A percentile compares a stretch with the other conserved stretches of the same genome.
Evolutionary conservation across 176 grass and related monocot species (phyloP).

Genomic region (Cenchrus fungigraminus): DNA sequence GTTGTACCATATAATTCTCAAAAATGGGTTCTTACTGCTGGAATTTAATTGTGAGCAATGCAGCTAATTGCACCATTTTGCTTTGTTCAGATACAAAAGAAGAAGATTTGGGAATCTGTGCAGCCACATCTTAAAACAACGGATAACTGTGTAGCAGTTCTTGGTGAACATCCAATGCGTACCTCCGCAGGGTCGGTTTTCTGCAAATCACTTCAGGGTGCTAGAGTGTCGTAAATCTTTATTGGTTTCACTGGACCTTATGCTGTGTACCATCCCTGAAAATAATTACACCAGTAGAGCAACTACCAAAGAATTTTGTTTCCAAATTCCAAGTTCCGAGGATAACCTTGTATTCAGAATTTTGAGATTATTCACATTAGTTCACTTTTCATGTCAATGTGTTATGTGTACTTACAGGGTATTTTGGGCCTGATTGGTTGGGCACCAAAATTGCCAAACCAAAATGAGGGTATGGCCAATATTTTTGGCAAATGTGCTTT

Average conservation of each 20-base stretch:
- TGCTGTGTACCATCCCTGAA: conserved; percentile 10
- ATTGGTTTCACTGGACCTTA: not conserved
- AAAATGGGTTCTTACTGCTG: not conserved
- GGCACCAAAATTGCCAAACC: no score
- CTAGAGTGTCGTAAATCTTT: conserved; percentile 74
- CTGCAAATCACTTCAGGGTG: conserved; percentile 80
- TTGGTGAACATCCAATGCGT: conserved; percentile 66
- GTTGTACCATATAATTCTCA: not conserved
- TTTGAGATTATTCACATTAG: not conserved
- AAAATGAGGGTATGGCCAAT: no score
- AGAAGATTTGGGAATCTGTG: conserved; percentile 94
- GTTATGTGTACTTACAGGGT: not conserved
- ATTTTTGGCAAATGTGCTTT: no score
- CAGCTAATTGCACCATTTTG: conserved; percentile 34
- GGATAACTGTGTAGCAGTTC: conserved; percentile 61
- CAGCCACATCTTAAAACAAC: conserved; percentile 87
- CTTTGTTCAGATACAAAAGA: conserved; percentile 82
- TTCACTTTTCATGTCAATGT: not conserved
- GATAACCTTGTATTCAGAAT: not conserved
- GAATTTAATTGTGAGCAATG: conserved; percentile 2
- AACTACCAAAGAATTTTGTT: not conserved
- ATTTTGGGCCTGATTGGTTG: not conserved
- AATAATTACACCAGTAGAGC: conserved; percentile 13
- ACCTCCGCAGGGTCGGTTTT: conserved; percentile 66
- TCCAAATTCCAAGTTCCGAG: not conserved